Evolutionary conservation across 2,329 filamentous ascomycete genomes (phyloP), one percentile per base, ranked within the genome.

Genomic region (Calonectria montana): DNA sequence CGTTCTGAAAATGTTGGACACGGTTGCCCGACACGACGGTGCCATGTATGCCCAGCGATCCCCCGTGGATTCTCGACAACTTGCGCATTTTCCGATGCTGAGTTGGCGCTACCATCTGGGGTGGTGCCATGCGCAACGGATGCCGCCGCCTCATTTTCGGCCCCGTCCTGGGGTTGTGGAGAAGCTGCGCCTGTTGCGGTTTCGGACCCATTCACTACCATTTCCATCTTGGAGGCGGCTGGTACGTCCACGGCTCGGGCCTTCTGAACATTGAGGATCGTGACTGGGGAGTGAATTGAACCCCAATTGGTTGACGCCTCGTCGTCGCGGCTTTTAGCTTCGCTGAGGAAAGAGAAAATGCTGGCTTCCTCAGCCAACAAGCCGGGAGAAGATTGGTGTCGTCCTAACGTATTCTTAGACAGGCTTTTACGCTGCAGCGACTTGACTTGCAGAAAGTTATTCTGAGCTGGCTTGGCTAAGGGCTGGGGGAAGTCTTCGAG

Each of bases 1-100:
- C 90, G 86, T 41, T 85, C 85, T 1, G 91, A 91, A 76, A 93
- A 93, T 2, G 88, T 87, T 25, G 89, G 89, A 67, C 88, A 88
- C 25, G 88, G 83, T 53, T 92, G 89, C 27, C 91, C 91, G 59
- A 92, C 83, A 2, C 90, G 88, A 41, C 84, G 86, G 78, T 92
- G 89, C 86, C 90, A 92, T 41, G 74, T 70, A 37, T 70, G 71
- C 27, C 62, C 66, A 45, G 67, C 63, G 31, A 45, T 62, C 29
- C 23, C 18, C 29, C 73, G 67, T 13, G 69, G 43, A 37, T 64
- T 65, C 45, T 79, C 70, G n/a, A 21, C 50, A 59, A 71, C 70
- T 45, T 53, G 57, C 69, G 67, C 57, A 25, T 62, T 50, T 50
- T 70, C 69, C 65, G 67, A 65, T 68, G 45, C 67, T 66, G 70